phyloP scores from a whole-genome alignment of 768 basidiomycete genomes.

The Tylopilus balloui region DNA sequence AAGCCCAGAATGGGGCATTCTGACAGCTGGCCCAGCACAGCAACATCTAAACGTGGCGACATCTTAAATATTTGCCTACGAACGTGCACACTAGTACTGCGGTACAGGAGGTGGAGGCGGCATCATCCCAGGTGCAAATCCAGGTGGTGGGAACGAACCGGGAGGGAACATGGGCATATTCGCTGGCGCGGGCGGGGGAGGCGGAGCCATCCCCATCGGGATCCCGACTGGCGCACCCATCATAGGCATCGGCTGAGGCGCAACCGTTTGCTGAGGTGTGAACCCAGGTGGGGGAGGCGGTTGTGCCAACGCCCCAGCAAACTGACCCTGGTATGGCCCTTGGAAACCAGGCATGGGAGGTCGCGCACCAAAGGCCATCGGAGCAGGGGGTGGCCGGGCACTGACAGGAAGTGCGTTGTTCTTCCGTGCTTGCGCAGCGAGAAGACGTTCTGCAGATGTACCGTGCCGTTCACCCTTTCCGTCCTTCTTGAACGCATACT shows the following conservation, averaged over 20 bases:
- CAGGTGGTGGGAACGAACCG: conserved; percentile 55
- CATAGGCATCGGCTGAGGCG: conserved; percentile 40
- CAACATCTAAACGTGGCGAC: neutral
- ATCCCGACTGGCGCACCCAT: conserved; percentile 33
- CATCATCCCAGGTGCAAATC: conserved; percentile 52
- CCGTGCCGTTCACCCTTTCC: conserved; percentile 98
- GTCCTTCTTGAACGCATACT: conserved; percentile 99
- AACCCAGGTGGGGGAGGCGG: conserved; percentile 82
- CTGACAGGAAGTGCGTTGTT: conserved; percentile 85
- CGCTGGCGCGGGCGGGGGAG: conserved; percentile 16
- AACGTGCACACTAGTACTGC: conserved; percentile 26
- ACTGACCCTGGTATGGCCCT: conserved; percentile 86
- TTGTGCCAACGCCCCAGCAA: conserved; percentile 81
- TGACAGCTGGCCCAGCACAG: neutral
- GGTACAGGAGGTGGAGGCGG: conserved; percentile 44
- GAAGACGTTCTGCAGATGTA: conserved; percentile 91
- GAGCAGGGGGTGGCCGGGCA: conserved; percentile 70
- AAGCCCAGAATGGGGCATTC: neutral
- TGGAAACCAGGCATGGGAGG: conserved; percentile 69
- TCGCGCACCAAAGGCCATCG: conserved; percentile 64
- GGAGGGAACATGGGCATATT: conserved; percentile 45
- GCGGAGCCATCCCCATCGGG: conserved; percentile 36
- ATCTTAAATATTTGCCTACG: neutral
- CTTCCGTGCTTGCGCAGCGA: conserved; percentile 93
- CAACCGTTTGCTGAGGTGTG: conserved; percentile 63